Conservation (phyloP, 202 grass and related monocot species). For the Carex sylvatica region DNA sequence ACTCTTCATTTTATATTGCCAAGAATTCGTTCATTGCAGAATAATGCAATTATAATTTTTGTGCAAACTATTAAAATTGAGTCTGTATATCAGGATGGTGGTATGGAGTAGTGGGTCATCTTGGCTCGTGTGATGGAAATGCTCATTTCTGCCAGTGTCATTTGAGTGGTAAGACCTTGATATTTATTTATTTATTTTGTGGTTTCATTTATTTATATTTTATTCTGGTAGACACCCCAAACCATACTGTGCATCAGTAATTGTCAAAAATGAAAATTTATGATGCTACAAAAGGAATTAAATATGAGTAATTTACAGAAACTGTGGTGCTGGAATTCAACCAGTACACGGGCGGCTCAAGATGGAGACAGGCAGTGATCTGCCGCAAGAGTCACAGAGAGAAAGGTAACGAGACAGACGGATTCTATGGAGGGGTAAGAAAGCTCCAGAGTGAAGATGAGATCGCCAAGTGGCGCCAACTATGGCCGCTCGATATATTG, state of each 20-base stretch:
- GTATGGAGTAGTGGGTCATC: conserved; percentile 96
- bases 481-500: conserved; percentile 82
- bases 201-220: background rate
- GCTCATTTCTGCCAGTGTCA: conserved; percentile 82
- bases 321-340: conserved; percentile 80
- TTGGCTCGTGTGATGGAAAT: conserved; percentile 84
- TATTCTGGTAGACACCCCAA: background rate
- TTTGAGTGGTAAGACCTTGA: conserved; percentile 68
- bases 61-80: conserved; percentile 30
- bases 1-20: background rate
- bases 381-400: conserved; percentile 72
- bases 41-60: conserved; percentile 45
- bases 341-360: conserved; percentile 87
- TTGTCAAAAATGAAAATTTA: background rate
- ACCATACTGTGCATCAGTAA: background rate
- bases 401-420: conserved; percentile 80
- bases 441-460: conserved; percentile 66
- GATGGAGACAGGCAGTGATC: conserved; percentile 72
- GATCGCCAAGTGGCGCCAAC: conserved; percentile 75
- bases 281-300: background rate
- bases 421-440: conserved; percentile 89
- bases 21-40: background rate
- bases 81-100: conserved; percentile 87
- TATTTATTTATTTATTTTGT: background rate
- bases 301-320: conserved; percentile 32